Conservation (phyloP, 495 filamentous ascomycete genomes). For the Letharia columbiana region DNA sequence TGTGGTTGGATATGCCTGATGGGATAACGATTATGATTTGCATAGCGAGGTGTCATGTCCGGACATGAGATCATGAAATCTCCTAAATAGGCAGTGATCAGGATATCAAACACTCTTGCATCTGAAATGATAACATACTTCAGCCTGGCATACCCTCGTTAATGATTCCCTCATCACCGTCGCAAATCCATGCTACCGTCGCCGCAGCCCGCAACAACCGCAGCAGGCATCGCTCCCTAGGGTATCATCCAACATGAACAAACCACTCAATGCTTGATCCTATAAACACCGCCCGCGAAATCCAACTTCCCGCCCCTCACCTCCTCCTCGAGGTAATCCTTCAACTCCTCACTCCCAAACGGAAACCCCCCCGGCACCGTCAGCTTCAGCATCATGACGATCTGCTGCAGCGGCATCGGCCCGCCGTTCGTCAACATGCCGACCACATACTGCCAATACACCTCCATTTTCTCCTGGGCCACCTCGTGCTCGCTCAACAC, state of each 20-base stretch:
- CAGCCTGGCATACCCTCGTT: neutral
- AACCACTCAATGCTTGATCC: conserved; percentile 29
- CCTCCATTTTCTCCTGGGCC: conserved; percentile 65
- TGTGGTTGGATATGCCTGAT: conserved; percentile 1
- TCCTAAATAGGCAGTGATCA: neutral
- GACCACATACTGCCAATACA: conserved; percentile 85
- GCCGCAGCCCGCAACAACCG: neutral
- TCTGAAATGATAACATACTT: neutral
- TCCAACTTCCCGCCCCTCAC: conserved; percentile 62
- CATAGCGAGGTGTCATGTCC: neutral
- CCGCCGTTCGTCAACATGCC: conserved; percentile 92
- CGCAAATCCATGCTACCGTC: neutral
- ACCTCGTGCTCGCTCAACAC: conserved; percentile 41
- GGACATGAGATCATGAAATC: neutral
- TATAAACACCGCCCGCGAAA: conserved; percentile 65
- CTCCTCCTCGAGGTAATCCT: conserved; percentile 68
- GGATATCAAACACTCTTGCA: no score
- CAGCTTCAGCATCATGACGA: conserved; percentile 91
- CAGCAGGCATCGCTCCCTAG: neutral
- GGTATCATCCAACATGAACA: neutral
- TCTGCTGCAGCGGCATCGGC: conserved; percentile 67
- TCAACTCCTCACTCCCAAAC: conserved; percentile 66
- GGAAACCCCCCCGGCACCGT: conserved; percentile 79
- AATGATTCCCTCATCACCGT: neutral
- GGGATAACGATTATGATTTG: neutral